Evolutionary conservation across 2,329 filamentous ascomycete genomes (phyloP).

Genomic region (Phaeosphaeria sp.): DNA sequence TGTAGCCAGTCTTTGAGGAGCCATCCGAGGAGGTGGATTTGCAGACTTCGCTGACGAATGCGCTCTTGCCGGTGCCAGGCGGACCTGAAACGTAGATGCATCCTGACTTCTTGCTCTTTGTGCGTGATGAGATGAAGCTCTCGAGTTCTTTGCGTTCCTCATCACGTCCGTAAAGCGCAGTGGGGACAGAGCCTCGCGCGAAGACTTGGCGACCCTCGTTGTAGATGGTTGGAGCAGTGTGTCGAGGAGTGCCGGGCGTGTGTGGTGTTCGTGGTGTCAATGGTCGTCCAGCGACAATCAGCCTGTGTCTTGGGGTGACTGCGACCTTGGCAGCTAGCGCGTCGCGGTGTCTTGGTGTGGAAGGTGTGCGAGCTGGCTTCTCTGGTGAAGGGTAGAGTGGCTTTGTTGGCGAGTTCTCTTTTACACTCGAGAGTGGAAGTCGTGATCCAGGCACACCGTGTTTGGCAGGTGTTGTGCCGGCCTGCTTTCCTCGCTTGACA

Average conservation of each 20-base stretch:
- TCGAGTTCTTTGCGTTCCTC: slow-evolving; percentile 69
- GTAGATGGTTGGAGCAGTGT: slow-evolving; percentile 76
- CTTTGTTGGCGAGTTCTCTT: slow-evolving; percentile 56
- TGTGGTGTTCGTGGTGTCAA: slow-evolving; percentile 81
- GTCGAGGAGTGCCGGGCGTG: slow-evolving; percentile 73
- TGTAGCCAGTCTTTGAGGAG: slow-evolving; percentile 72
- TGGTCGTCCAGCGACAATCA: slow-evolving; percentile 77
- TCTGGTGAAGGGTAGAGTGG: slow-evolving; percentile 59
- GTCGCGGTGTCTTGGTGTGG: slow-evolving; percentile 81
- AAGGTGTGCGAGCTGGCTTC: slow-evolving; percentile 60
- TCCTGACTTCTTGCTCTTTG: slow-evolving; percentile 68
- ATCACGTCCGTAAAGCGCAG: slow-evolving; percentile 80
- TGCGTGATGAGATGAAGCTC: slow-evolving; percentile 71
- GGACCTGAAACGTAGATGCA: slow-evolving; percentile 96
- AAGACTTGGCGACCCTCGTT: slow-evolving; percentile 88
- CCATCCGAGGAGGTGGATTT: slow-evolving; percentile 61
- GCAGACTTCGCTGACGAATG: slow-evolving; percentile 84
- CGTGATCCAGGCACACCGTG: slow-evolving; percentile 53
- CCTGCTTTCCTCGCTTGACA: slow-evolving; percentile 42
- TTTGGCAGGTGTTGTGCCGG: slow-evolving; percentile 55
- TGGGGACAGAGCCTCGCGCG: slow-evolving; percentile 76
- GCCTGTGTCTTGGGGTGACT: slow-evolving; percentile 82
- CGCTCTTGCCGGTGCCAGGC: slow-evolving; percentile 95
- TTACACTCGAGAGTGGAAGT: slow-evolving; percentile 53
- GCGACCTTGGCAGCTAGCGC: slow-evolving; percentile 72